These are phyloP conservation scores for Dendrocalamus latiflorus DNA, from an alignment of 202 grass and related monocot species.

Conservation along the genomic window DNA sequence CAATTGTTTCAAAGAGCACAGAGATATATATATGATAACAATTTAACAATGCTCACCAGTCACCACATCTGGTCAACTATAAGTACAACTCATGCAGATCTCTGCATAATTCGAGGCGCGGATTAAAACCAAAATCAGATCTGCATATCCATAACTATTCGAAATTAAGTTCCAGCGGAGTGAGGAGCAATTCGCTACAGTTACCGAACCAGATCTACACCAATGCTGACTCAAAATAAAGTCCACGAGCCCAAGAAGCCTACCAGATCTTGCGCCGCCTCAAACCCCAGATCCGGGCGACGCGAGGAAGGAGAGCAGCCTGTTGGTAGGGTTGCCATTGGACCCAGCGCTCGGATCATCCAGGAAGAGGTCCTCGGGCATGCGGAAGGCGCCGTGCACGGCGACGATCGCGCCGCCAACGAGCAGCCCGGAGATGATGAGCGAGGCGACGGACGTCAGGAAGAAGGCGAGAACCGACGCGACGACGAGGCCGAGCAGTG, in stretches of 20 bases:
- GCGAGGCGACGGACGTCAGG: too few relatives aligned
- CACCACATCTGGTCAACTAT: too few relatives aligned
- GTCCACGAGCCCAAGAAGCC: not conserved
- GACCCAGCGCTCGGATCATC: slow-evolving; percentile 47
- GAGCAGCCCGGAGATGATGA: too few relatives aligned
- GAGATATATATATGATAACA: too few relatives aligned
- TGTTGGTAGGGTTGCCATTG: slow-evolving; percentile 43
- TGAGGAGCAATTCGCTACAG: not conserved
- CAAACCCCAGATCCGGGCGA: slow-evolving; percentile 46
- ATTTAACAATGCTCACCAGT: too few relatives aligned
- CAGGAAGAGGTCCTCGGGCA: slow-evolving; percentile 90
- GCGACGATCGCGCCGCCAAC: too few relatives aligned
- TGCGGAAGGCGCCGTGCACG: slow-evolving; percentile 61
- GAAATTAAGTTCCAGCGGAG: not conserved
- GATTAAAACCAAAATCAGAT: slow-evolving; percentile 11
- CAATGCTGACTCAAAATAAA: slow-evolving; percentile 1
- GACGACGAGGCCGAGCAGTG: too few relatives aligned
- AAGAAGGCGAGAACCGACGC: too few relatives aligned
- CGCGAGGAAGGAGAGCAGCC: slow-evolving; percentile 74
- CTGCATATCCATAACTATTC: not conserved
- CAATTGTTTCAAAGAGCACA: too few relatives aligned
- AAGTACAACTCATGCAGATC: not conserved
- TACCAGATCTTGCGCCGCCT: slow-evolving; percentile 16
- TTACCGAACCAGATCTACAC: slow-evolving; percentile 7
- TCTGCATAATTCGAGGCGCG: slow-evolving; percentile 15